Conservation (phyloP, 148 eudicot species). For the Amaranthus hypochondriacus region DNA sequence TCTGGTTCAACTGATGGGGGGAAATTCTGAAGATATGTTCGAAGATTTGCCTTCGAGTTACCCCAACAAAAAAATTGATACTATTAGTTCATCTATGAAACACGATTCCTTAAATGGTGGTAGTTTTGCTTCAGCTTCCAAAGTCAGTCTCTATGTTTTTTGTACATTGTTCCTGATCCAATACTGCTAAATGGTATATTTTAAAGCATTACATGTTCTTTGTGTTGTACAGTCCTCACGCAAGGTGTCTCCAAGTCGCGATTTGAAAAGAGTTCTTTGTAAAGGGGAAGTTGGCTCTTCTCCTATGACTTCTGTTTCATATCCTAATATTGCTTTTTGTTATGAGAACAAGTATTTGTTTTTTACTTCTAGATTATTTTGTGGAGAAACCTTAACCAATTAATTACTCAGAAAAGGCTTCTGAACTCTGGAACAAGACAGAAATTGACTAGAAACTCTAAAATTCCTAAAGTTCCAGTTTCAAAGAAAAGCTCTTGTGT, state of each 20-base stretch:
- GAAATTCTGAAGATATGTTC: conserved; percentile 18
- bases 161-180: background rate
- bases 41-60: conserved; percentile 25
- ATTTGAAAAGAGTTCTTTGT: conserved; percentile 29
- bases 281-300: conserved; percentile 37
- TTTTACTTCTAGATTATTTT: background rate
- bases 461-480: conserved; percentile 54
- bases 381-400: conserved; percentile 40
- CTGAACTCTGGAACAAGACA: conserved; percentile 38
- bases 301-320: conserved; percentile 51
- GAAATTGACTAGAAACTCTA: conserved; percentile 45
- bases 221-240: conserved; percentile 34
- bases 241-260: conserved; percentile 24
- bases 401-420: conserved; percentile 64
- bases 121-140: conserved; percentile 16
- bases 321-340: conserved; percentile 44
- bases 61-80: conserved; percentile 22
- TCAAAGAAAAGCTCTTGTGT: conserved; percentile 38
- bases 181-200: background rate
- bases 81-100: conserved; percentile 18
- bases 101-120: conserved; percentile 23
- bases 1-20: conserved; percentile 23
- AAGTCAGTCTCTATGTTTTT: conserved; percentile 23
- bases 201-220: background rate
- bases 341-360: background rate